These are phyloP conservation scores for Trichosanthes truncata DNA, from an alignment of 306 rosid species.

Conservation along the genomic window DNA sequence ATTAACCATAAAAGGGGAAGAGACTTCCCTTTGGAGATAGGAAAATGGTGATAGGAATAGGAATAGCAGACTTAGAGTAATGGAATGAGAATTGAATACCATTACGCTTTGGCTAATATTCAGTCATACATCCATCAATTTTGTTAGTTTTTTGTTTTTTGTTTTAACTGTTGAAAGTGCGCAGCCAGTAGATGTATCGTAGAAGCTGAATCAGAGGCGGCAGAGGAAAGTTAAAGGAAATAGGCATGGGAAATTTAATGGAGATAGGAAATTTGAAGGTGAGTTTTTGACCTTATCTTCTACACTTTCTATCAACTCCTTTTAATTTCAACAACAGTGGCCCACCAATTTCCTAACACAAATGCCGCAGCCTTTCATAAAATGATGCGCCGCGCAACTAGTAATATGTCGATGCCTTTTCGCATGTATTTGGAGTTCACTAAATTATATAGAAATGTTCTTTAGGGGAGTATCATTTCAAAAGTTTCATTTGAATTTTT, in stretches of 20 bases:
- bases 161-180: background rate
- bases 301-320: background rate
- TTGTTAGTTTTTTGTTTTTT: too few species aligned
- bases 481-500: too few species aligned
- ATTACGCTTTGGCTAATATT: too few species aligned
- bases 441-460: too few species aligned
- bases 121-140: background rate
- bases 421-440: background rate
- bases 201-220: slow-evolving; percentile 5
- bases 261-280: background rate
- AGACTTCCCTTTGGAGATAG: too few species aligned
- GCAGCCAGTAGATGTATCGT: background rate
- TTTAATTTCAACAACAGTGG: background rate
- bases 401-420: background rate
- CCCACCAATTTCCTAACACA: background rate
- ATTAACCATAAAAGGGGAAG: too few species aligned
- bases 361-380: background rate
- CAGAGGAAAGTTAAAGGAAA: background rate
- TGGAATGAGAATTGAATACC: too few species aligned
- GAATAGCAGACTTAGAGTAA: too few species aligned
- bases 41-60: too few species aligned
- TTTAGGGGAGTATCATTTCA: too few species aligned
- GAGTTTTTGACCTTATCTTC: slow-evolving; percentile 1
- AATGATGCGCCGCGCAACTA: background rate
- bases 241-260: background rate